These are phyloP conservation scores for Dimargaris cristalligena DNA, from an alignment of 192 early-diverging fungal genomes.

Conservation along the genomic window DNA sequence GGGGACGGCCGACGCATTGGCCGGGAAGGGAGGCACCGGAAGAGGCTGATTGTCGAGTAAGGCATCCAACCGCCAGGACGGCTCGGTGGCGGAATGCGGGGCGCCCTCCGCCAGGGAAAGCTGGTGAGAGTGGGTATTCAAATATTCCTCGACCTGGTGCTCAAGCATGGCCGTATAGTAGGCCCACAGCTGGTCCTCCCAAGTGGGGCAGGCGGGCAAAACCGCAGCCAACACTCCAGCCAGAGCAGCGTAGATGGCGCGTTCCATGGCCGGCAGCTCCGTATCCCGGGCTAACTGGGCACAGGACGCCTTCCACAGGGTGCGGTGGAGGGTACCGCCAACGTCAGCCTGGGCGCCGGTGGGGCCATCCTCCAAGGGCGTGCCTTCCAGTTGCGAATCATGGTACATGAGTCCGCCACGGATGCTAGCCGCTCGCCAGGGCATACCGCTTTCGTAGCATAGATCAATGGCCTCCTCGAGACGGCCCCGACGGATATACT, in stretches of 20 bases:
- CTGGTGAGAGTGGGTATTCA: conserved; percentile 2
- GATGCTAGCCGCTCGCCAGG: conserved; percentile 67
- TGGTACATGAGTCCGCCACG: conserved; percentile 39
- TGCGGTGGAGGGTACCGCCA: conserved; percentile 25
- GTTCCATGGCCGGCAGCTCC: conserved; percentile 41
- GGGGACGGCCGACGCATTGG: not conserved
- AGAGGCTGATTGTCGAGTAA: not conserved
- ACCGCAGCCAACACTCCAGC: conserved; percentile 59
- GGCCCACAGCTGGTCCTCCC: conserved; percentile 82
- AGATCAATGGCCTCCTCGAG: conserved; percentile 45
- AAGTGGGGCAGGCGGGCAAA: conserved; percentile 51
- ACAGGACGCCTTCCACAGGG: conserved; percentile 26
- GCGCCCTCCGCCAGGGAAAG: not conserved
- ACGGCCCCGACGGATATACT: conserved; percentile 60
- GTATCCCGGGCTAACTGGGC: conserved; percentile 24
- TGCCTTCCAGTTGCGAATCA: conserved; percentile 23
- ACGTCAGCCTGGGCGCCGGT: conserved; percentile 3
- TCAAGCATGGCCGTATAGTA: conserved; percentile 62
- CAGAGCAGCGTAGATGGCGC: conserved; percentile 61
- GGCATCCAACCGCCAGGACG: not conserved
- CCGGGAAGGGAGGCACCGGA: not conserved
- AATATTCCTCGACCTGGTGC: conserved; percentile 25
- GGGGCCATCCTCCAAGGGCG: not conserved
- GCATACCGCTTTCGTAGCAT: conserved; percentile 52
- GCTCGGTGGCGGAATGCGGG: not conserved